A percentile compares a stretch with the other conserved stretches of the same genome.
These are phyloP conservation scores for Penicillium corylophilum DNA, from an alignment of 2,329 filamentous ascomycete species.

Conservation along the genomic window DNA sequence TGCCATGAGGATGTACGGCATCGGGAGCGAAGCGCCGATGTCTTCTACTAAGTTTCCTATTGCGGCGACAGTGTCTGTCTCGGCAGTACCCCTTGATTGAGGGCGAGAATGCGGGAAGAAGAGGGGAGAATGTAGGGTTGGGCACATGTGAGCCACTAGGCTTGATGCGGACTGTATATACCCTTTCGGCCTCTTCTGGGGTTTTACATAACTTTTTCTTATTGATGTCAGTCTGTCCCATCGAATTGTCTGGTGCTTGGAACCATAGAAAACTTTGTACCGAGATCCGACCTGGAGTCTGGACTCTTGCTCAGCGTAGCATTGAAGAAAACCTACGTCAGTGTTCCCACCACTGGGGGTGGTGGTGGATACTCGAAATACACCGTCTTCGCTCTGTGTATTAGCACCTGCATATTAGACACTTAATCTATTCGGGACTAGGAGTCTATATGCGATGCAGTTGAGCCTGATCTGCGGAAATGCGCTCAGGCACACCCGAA, in stretches of 20 bases:
- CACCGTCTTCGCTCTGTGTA: not conserved
- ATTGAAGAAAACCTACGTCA: not conserved
- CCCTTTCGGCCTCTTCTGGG: not conserved
- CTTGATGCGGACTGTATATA: constrained; percentile 8
- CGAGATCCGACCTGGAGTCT: not conserved
- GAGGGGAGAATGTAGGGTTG: constrained; percentile 18
- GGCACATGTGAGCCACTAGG: constrained; percentile 15
- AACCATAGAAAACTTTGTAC: not conserved
- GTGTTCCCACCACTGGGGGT: not conserved
- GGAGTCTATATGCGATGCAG: not conserved
- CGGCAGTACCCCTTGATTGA: constrained; percentile 18
- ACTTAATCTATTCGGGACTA: not conserved
- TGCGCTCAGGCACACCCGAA: not conserved
- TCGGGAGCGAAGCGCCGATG: constrained; percentile 19
- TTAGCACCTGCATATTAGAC: not conserved
- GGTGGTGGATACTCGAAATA: not conserved
- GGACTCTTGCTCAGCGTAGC: not conserved
- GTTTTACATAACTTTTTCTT: not conserved
- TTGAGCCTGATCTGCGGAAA: not conserved
- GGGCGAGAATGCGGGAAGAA: not conserved
- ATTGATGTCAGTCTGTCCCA: not conserved
- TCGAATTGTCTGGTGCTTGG: not conserved
- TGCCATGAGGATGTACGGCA: constrained; percentile 27
- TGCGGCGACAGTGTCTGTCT: constrained; percentile 17
- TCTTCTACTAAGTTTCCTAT: constrained; percentile 8